Conservation (phyloP, 2,329 filamentous ascomycete genomes). For the Didymellaceae sp. region DNA sequence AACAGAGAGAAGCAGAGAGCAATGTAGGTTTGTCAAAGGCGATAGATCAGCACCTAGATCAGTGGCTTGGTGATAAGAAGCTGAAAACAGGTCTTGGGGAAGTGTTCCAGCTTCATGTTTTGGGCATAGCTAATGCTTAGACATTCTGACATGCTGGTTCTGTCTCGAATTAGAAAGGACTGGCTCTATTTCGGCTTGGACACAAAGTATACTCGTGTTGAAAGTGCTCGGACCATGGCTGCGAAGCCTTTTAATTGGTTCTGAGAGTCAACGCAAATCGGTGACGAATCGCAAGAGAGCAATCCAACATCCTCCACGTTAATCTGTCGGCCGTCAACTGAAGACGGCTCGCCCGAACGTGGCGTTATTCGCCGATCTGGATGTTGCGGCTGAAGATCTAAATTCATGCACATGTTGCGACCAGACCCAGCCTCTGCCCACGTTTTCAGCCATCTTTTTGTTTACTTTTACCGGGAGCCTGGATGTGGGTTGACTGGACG, state of each 20-base stretch:
- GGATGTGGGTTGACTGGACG: too few relatives aligned
- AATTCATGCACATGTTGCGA: background rate
- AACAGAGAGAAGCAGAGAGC: too few relatives aligned
- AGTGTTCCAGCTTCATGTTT: background rate
- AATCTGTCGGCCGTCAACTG: too few relatives aligned
- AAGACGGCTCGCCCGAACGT: background rate
- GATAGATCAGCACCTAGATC: too few relatives aligned
- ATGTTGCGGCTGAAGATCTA: background rate
- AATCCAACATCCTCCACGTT: background rate
- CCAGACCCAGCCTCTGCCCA: background rate
- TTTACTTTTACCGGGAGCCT: too few relatives aligned
- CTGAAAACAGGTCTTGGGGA: too few relatives aligned
- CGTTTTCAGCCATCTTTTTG: too few relatives aligned
- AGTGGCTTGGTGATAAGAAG: too few relatives aligned
- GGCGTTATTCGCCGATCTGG: background rate
- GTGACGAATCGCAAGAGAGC: constrained; percentile 1
- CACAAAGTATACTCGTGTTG: background rate
- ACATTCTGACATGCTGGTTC: too few relatives aligned
- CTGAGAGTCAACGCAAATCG: background rate
- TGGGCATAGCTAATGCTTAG: too few relatives aligned
- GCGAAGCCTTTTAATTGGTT: background rate
- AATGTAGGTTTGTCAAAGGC: too few relatives aligned
- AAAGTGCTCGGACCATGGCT: background rate
- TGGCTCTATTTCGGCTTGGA: background rate
- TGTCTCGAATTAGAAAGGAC: background rate